These are phyloP conservation scores for Cladorrhinum samala DNA, from an alignment of 495 filamentous ascomycete species.

Conservation along the genomic window DNA sequence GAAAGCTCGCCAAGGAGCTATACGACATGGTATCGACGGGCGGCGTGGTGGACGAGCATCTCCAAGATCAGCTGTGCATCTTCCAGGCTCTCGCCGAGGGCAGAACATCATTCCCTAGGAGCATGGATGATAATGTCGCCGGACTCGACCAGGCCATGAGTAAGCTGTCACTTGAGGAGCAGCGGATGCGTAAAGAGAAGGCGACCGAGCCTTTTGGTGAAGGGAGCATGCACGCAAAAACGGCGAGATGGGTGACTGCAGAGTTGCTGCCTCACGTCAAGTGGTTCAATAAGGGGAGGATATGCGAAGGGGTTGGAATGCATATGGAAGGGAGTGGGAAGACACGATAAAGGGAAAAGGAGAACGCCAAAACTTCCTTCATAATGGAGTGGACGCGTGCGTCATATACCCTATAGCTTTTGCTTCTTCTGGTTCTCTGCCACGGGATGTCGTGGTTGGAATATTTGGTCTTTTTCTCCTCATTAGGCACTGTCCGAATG, in stretches of 20 bases:
- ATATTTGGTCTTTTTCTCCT: too few relatives aligned
- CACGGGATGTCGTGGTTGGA: too few relatives aligned
- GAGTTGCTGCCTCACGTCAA: constrained; percentile 45
- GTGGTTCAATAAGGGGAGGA: constrained; percentile 47
- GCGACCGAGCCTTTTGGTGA: constrained; percentile 44
- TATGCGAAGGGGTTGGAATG: constrained; percentile 47
- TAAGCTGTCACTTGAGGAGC: constrained; percentile 11
- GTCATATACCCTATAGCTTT: too few relatives aligned
- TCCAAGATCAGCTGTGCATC: constrained; percentile 75
- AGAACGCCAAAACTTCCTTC: too few relatives aligned
- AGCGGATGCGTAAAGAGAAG: constrained; percentile 26
- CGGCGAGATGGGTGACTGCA: constrained; percentile 66
- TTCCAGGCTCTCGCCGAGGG: constrained; percentile 71
- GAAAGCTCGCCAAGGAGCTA: constrained; percentile 52
- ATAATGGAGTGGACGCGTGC: too few relatives aligned
- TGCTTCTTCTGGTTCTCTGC: background rate
- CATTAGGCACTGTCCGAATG: too few relatives aligned
- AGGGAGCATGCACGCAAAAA: constrained; percentile 62
- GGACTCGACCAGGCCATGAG: constrained; percentile 16
- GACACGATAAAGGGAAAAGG: background rate
- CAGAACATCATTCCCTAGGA: constrained; percentile 33
- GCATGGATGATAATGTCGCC: constrained; percentile 13
- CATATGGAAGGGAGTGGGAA: constrained; percentile 8
- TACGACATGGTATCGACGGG: constrained; percentile 49
- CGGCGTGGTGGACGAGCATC: constrained; percentile 59